phyloP scores from a whole-genome alignment of 2,329 filamentous ascomycete species.

The Cladosporium sp. region DNA sequence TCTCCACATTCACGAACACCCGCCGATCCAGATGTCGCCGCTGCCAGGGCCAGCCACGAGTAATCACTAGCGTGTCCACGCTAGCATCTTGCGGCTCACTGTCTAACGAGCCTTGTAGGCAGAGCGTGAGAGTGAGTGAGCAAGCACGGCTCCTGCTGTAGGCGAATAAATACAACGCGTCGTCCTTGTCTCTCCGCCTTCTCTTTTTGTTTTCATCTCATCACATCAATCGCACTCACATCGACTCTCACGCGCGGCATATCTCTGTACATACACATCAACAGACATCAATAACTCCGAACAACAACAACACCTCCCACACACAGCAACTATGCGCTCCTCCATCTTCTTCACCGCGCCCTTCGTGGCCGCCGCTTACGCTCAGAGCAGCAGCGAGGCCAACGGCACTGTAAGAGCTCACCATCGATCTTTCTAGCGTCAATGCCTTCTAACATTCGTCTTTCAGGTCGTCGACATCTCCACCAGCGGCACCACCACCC shows the following conservation, averaged over 20 bases:
- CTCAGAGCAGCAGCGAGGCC: constrained; percentile 34
- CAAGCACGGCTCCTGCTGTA: constrained; percentile 1
- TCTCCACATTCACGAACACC: background rate
- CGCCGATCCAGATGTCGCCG: background rate
- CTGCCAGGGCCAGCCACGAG: constrained; percentile 8
- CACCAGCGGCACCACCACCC: constrained; percentile 22
- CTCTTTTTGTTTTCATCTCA: background rate
- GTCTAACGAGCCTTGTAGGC: constrained; percentile 4
- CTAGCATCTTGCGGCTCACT: constrained; percentile 1
- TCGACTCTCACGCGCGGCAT: background rate
- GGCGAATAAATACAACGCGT: constrained; percentile 6
- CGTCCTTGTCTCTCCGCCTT: constrained; percentile 3
- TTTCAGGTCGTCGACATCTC: constrained; percentile 21
- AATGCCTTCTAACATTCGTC: constrained; percentile 1
- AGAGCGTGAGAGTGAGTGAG: background rate
- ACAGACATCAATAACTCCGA: background rate
- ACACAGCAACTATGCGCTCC: constrained; percentile 45
- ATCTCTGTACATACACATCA: constrained; percentile 6
- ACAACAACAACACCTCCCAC: constrained; percentile 2
- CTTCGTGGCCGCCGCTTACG: constrained; percentile 45
- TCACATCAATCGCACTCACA: constrained; percentile 4
- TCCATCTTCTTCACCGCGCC: constrained; percentile 45
- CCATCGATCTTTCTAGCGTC: background rate
- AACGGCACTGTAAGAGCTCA: constrained; percentile 20
- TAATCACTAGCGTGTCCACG: background rate